These are phyloP conservation scores for Viola odorata DNA, from an alignment of 345 rosid species.

Conservation along the genomic window DNA sequence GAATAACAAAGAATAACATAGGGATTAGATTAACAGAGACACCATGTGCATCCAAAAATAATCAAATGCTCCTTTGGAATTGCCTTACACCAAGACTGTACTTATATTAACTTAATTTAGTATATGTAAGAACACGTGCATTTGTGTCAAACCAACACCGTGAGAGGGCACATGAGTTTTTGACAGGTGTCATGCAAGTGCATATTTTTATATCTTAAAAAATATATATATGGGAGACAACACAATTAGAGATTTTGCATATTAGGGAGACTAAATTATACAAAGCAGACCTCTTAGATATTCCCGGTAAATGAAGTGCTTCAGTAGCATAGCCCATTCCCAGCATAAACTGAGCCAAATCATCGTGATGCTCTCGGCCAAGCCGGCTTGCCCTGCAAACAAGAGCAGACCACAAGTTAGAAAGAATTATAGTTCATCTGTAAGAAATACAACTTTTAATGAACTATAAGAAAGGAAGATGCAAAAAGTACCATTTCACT, in stretches of 20 bases:
- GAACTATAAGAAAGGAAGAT: not conserved
- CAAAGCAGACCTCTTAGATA: constrained; percentile 76
- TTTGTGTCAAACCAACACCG: not conserved
- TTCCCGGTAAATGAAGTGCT: constrained; percentile 99
- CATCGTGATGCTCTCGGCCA: constrained; percentile 98
- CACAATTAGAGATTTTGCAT: too few species aligned
- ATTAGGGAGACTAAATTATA: not conserved
- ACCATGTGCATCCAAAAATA: not conserved
- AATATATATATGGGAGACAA: not conserved
- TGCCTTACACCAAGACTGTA: too few species aligned
- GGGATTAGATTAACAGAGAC: too few species aligned
- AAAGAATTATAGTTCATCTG: constrained; percentile 9
- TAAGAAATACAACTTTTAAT: not conserved
- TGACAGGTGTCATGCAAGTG: not conserved
- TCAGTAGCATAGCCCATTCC: constrained; percentile 99
- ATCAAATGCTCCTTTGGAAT: not conserved
- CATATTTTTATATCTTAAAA: too few species aligned
- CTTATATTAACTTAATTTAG: too few species aligned
- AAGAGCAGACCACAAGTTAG: constrained; percentile 12
- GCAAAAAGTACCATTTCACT: constrained; percentile 68
- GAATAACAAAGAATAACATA: constrained; percentile 3
- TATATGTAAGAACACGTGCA: not conserved
- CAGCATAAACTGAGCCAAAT: constrained; percentile 92
- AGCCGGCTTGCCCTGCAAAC: constrained; percentile 93
- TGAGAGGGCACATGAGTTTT: not conserved